Evolutionary conservation across 2,329 filamentous ascomycete genomes (phyloP), one percentile per base, ranked within the genome.

Genomic region (Hypocrella siamensis): DNA sequence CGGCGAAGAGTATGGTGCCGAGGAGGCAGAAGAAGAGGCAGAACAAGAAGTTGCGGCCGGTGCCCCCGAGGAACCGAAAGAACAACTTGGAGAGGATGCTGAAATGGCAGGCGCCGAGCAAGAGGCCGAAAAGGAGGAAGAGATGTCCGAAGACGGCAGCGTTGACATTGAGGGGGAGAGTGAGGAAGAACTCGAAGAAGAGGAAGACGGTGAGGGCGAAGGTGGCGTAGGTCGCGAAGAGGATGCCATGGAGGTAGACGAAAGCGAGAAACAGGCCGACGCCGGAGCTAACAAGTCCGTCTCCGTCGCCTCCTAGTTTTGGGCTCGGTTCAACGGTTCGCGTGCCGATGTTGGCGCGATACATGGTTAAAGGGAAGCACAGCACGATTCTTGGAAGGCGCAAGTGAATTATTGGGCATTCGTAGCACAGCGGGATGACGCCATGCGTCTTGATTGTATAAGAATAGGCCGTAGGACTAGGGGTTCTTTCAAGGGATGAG

Each of bases 1-100:
- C 45, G 90, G 93, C 44, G 79, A 81, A 17, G 73, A 80, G 43
- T 98, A 98, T 49, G 90, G 88, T 39, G 84, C 81, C 16, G 90
- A 96, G 34, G 88, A 93, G 54, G 75, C 73, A 12, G 83, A 84
- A 30, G 77, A 77, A 32, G 76, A 75, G 32, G 73, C 70, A n/a
- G 71, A 57, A 10, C 70, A 67, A 24, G 72, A 60, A 18, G 49
- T 61, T 17, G 60, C 65, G 37, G 67, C 65, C 36, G 60, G 66
- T 28, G 61, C 57, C 5, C 54, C 51, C 8, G 45, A 65, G 35
- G 60, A 66, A 33, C 59, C 57, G 14, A 57, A 56, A 25, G 26
- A 16, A 9, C 21, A 28, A 10, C 22, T 27, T 16, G 72, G 67
- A 28, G 77, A 79, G 35, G 81, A 86, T 42, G 65, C 70, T 5